phyloP scores from a whole-genome alignment of 2,329 filamentous ascomycete species.

The Fusarium guadeloupense region DNA sequence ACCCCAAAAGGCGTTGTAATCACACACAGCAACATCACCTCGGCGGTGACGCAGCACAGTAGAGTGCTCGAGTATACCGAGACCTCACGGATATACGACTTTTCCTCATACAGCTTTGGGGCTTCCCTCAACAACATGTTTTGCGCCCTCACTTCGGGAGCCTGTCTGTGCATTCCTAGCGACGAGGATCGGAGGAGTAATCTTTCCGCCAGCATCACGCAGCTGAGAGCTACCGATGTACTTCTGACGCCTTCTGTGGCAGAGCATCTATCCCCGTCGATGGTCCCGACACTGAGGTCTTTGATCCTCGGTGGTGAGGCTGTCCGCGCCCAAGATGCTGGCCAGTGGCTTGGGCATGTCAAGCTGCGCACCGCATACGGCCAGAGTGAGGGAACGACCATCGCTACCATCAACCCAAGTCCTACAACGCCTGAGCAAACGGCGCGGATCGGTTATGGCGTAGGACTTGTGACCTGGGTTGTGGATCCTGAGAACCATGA shows the following conservation, averaged over 20 bases:
- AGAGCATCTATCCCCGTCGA: slow-evolving; percentile 1
- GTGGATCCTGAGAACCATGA: slow-evolving; percentile 29
- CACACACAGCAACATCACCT: background rate
- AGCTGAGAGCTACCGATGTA: slow-evolving; percentile 8
- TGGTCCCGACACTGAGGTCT: background rate
- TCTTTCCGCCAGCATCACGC: background rate
- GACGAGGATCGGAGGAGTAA: background rate
- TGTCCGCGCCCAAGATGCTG: background rate
- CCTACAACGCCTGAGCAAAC: background rate
- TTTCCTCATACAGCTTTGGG: background rate
- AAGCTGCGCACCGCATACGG: background rate
- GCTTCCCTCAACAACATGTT: background rate
- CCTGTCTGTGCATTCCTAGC: background rate
- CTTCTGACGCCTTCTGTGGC: slow-evolving; percentile 21
- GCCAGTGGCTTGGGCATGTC: background rate
- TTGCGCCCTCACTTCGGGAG: background rate
- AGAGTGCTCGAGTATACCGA: background rate
- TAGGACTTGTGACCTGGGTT: slow-evolving; percentile 19
- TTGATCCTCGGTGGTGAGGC: background rate
- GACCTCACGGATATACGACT: background rate
- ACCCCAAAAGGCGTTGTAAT: background rate
- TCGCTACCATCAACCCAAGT: background rate
- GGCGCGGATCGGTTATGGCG: background rate
- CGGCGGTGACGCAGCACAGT: background rate
- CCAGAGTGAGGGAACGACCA: background rate